Conservation (phyloP, 2,329 filamentous ascomycete species). For the Colletotrichum liaoningense region DNA sequence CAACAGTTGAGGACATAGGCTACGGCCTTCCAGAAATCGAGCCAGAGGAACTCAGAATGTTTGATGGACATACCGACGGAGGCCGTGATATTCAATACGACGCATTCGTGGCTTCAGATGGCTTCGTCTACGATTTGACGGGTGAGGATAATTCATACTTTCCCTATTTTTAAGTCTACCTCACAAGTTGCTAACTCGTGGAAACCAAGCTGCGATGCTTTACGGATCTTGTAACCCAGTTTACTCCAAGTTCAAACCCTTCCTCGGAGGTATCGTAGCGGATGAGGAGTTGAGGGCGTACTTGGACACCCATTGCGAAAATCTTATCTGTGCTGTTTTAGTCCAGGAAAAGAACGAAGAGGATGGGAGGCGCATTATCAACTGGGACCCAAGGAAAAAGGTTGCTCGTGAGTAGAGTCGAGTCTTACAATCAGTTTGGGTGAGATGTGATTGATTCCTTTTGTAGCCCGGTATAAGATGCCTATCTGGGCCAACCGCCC, state of each 20-base stretch:
- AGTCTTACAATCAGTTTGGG: not conserved
- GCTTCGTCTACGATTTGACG: conserved; percentile 33
- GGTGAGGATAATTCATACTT: conserved; percentile 2
- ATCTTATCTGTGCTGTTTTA: not conserved
- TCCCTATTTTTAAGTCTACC: too few species aligned
- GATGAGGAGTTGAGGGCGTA: not conserved
- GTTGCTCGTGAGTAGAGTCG: not conserved
- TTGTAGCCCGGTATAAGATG: not conserved
- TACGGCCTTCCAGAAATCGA: not conserved
- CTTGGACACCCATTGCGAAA: not conserved
- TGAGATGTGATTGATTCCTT: not conserved
- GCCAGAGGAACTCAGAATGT: not conserved
- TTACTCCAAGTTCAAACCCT: not conserved
- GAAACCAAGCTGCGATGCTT: not conserved
- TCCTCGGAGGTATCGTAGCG: not conserved
- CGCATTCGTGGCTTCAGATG: conserved; percentile 18
- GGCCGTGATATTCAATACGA: not conserved
- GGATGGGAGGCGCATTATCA: not conserved
- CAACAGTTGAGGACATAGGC: not conserved
- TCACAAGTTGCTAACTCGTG: not conserved
- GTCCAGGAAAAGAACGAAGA: not conserved
- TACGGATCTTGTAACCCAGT: not conserved
- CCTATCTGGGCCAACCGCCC: not conserved
- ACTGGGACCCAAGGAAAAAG: not conserved
- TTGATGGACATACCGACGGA: conserved; percentile 5